A percentile compares a stretch with the other conserved stretches of the same genome.
phyloP scores from a whole-genome alignment of 164 flowering plant genomes.

The Kalanchoe fedtschenkoi region DNA sequence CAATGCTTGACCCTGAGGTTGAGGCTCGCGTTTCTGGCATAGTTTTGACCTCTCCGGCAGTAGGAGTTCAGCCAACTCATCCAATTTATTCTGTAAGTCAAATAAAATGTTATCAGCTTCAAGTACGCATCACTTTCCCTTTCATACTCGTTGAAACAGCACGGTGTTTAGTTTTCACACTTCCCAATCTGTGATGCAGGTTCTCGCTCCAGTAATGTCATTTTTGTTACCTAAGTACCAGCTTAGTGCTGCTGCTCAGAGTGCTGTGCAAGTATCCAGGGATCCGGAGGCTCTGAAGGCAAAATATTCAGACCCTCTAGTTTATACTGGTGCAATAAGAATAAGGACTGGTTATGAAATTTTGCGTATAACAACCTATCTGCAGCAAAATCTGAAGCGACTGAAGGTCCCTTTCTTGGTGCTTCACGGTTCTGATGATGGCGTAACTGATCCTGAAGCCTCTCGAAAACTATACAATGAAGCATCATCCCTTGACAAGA shows the following conservation, averaged over 20 bases:
- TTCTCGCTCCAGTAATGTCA: constrained; percentile 71
- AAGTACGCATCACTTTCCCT: background rate
- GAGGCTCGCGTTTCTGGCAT: constrained; percentile 46
- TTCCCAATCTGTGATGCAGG: constrained; percentile 22
- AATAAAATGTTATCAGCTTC: background rate
- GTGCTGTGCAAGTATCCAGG: constrained; percentile 55
- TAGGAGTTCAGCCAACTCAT: constrained; percentile 80
- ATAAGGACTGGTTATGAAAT: constrained; percentile 74
- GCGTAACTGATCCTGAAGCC: constrained; percentile 70
- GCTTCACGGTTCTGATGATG: constrained; percentile 79
- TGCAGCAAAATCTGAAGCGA: constrained; percentile 46
- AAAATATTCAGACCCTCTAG: constrained; percentile 87
- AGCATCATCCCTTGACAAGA: constrained; percentile 71
- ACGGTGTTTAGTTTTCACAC: background rate
- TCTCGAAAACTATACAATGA: constrained; percentile 50
- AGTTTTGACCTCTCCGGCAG: constrained; percentile 73
- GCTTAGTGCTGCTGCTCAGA: constrained; percentile 52
- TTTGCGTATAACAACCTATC: constrained; percentile 44
- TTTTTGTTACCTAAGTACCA: constrained; percentile 58
- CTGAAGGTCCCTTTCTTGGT: constrained; percentile 57
- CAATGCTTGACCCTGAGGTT: constrained; percentile 57
- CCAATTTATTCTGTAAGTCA: constrained; percentile 46
- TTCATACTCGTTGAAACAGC: background rate
- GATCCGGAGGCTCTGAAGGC: constrained; percentile 65
- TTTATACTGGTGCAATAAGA: constrained; percentile 71